phyloP scores from a whole-genome alignment of 441 rosid species.

The Pelargonium cotyledonis region DNA sequence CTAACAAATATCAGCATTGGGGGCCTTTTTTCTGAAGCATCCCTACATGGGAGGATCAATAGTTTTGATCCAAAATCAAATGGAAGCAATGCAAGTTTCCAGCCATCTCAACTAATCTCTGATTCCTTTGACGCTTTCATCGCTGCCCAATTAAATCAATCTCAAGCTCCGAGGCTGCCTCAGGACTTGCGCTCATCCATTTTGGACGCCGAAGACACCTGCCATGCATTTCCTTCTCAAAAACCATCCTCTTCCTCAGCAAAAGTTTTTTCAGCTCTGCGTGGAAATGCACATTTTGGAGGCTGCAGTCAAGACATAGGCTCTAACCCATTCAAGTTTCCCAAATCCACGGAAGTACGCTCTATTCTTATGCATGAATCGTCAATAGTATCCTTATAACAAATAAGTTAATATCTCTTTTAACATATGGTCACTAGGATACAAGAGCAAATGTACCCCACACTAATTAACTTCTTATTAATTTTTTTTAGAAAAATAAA shows the following conservation, averaged over 20 bases:
- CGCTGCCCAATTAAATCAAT: conserved; percentile 32
- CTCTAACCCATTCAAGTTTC: conserved; percentile 27
- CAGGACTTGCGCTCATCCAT: conserved; percentile 50
- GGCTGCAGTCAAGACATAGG: conserved; percentile 26
- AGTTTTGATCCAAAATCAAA: conserved; percentile 33
- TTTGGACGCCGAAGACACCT: conserved; percentile 86
- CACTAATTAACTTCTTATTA: too few relatives aligned
- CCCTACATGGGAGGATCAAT: conserved; percentile 41
- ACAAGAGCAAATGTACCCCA: too few relatives aligned
- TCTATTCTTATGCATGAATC: neutral
- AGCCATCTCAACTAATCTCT: conserved; percentile 43
- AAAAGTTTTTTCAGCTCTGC: conserved; percentile 21
- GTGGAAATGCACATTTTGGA: conserved; percentile 28
- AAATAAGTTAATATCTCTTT: too few relatives aligned
- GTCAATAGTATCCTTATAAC: too few relatives aligned
- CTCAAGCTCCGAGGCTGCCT: conserved; percentile 33
- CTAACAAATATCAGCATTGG: conserved; percentile 73
- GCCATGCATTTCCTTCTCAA: conserved; percentile 70
- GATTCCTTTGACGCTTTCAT: conserved; percentile 74
- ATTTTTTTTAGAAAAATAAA: too few relatives aligned
- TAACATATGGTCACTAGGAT: too few relatives aligned
- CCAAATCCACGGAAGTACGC: conserved; percentile 33
- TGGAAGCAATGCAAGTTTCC: conserved; percentile 30
- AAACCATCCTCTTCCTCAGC: conserved; percentile 27
- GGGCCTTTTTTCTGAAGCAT: conserved; percentile 73